Evolutionary conservation across 2,329 filamentous ascomycete genomes (phyloP).

Genomic region (Fusarium luffae): DNA sequence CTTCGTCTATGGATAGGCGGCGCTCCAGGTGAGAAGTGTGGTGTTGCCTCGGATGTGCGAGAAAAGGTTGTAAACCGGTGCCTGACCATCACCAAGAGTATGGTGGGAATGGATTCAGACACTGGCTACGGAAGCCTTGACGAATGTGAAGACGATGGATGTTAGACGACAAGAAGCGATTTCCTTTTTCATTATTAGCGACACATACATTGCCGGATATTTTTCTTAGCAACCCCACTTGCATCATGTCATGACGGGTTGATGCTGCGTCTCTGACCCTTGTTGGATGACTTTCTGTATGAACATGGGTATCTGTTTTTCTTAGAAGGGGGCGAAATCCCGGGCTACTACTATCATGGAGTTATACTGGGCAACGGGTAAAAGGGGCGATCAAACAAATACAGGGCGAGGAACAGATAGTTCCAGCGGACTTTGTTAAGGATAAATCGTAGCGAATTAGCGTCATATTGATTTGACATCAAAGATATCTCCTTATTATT

Average conservation of each 20-base stretch:
- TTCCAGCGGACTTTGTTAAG: conserved; percentile 11
- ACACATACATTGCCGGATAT: conserved; percentile 10
- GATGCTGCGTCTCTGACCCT: conserved; percentile 16
- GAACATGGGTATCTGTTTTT: conserved; percentile 44
- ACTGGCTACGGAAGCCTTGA: conserved; percentile 70
- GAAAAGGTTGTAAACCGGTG: conserved; percentile 67
- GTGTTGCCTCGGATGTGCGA: conserved; percentile 63
- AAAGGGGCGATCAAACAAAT: conserved; percentile 36
- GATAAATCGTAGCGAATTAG: conserved; percentile 27
- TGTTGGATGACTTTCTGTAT: conserved; percentile 42
- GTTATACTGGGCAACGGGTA: conserved; percentile 42
- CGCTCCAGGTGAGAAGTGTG: conserved; percentile 60
- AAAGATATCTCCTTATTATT: conserved; percentile 24
- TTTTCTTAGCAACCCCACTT: conserved; percentile 24
- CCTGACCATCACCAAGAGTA: conserved; percentile 64
- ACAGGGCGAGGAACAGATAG: conserved; percentile 36
- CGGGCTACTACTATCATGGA: conserved; percentile 32
- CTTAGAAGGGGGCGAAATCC: conserved; percentile 38
- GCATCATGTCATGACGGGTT: conserved; percentile 22
- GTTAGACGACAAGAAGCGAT: conserved; percentile 34
- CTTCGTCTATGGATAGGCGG: conserved; percentile 72
- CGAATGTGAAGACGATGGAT: conserved; percentile 56
- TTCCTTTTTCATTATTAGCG: conserved; percentile 2
- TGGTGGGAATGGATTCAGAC: conserved; percentile 70
- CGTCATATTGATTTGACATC: conserved; percentile 36